Evolutionary conservation across 805 yeast genomes (phyloP).

Genomic region (Pichia nakasei): DNA sequence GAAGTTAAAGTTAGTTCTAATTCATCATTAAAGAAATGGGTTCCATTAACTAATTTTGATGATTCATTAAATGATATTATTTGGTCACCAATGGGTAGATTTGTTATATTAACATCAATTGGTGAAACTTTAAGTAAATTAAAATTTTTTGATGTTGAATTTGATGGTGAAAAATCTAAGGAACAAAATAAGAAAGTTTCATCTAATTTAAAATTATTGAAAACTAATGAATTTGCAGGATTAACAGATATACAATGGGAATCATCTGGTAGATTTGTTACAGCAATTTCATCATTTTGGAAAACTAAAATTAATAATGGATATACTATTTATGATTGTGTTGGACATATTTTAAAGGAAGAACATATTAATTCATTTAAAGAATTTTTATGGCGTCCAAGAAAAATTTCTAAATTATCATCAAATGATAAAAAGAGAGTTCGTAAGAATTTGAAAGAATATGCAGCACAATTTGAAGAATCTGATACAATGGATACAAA

Average conservation of each 20-base stretch:
- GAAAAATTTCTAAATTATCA: slow-evolving; percentile 73
- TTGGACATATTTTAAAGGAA: slow-evolving; percentile 68
- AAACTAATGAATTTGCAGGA: slow-evolving; percentile 59
- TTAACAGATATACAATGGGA: slow-evolving; percentile 88
- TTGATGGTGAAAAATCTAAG: slow-evolving; percentile 50
- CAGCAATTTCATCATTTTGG: slow-evolving; percentile 84
- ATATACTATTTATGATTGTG: slow-evolving; percentile 75
- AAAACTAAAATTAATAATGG: slow-evolving; percentile 84
- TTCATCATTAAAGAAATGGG: slow-evolving; percentile 26
- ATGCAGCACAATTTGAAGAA: slow-evolving; percentile 89
- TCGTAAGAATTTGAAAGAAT: slow-evolving; percentile 79
- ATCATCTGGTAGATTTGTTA: slow-evolving; percentile 86
- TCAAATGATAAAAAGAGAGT: slow-evolving; percentile 82
- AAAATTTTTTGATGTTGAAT: slow-evolving; percentile 82
- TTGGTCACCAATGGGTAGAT: slow-evolving; percentile 94
- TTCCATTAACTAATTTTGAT: slow-evolving; percentile 45
- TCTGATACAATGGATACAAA: slow-evolving; percentile 93
- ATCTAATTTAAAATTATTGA: slow-evolving; percentile 54
- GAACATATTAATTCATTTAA: slow-evolving; percentile 76
- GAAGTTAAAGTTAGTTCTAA: slow-evolving; percentile 33
- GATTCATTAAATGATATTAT: slow-evolving; percentile 52
- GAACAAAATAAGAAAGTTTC: slow-evolving; percentile 40
- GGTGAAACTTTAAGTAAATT: slow-evolving; percentile 45
- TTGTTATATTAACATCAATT: slow-evolving; percentile 45
- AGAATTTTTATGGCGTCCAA: slow-evolving; percentile 94